Evolutionary conservation across 1,284 basidiomycete genomes (phyloP), one percentile per base, ranked within the genome.

Genomic region (Puccinia coronata): DNA sequence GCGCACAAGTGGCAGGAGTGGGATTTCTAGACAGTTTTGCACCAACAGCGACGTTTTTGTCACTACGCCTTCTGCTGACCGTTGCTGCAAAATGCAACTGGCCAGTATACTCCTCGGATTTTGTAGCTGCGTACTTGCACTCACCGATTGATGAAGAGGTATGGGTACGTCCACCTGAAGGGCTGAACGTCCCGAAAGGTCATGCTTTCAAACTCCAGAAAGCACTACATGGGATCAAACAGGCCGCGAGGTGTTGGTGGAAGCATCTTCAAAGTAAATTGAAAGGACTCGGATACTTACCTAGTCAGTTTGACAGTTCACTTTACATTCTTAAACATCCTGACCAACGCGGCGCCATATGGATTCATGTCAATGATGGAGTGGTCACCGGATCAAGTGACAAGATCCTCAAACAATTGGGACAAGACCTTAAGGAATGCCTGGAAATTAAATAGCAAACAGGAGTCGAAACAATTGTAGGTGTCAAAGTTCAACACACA

Each of bases 81-180:
- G 28, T 63, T 25, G 53, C 74, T 4, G 59, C 59, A 25, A 59
- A 34, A 23, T 53, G 43, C 34, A 36, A 31, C 8, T 76, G 74
- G 74, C 74, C 53, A 0, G 49, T 53, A 1, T 41, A 63, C 25
- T 47, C 39, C 31, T 76, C 65, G 63, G 74, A 65, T 76, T 43
- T 76, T 34, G 49, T 76, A 25, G 74, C 59, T 20, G 74, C 59
- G 34, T 76, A 76, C n/a, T 41, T 76, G 2, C 36, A 76, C 25
- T 47, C 49, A 1, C 74, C 59, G 1, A 76, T 76, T 31, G 74
- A 76, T 23, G 39, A 76, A 31, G 74, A 76, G 28, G 34, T 75
- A 1, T 75, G 72, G 72, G 55, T 75, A 8, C 8, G 41, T 28
- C 57, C 72, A 12, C 72, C 55, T 3, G 53, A 55, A 3, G 72